These are phyloP conservation scores for Acanthamoeba lenticulata DNA, from an alignment of 208 protist species.

Conservation along the genomic window DNA sequence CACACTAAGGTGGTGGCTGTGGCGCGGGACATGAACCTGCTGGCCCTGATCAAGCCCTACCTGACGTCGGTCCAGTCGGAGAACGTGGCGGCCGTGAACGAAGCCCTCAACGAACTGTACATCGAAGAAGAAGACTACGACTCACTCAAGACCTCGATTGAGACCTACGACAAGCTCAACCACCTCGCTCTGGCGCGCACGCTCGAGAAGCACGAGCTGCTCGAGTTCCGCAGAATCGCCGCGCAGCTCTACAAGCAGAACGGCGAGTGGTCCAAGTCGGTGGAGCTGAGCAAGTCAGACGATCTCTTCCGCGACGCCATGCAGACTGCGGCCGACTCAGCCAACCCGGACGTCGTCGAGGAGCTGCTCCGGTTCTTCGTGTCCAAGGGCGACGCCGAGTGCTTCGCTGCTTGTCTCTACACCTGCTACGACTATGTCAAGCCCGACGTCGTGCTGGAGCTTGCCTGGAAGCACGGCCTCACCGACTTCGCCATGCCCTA, in stretches of 20 bases:
- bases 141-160: constrained; percentile 94
- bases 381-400: constrained; percentile 92
- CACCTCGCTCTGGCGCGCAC: constrained; percentile 94
- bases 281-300: constrained; percentile 97
- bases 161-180: constrained; percentile 97
- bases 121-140: constrained; percentile 99
- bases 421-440: constrained; percentile 97
- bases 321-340: constrained; percentile 96
- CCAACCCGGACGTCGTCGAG: constrained; percentile 92
- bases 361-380: constrained; percentile 98
- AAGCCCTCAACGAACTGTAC: constrained; percentile 98
- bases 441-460: constrained; percentile 97
- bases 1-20: constrained; percentile 96
- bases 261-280: constrained; percentile 92
- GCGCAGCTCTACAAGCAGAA: constrained; percentile 97
- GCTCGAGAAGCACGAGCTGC: constrained; percentile 97
- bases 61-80: constrained; percentile 93
- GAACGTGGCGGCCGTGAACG: constrained; percentile 96
- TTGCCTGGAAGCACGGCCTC: constrained; percentile 98
- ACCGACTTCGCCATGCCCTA: constrained; percentile 99
- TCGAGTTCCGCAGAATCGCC: constrained; percentile 99
- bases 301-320: constrained; percentile 98
- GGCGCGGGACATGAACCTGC: constrained; percentile 87
- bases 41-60: constrained; percentile 97
- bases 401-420: constrained; percentile 96